Percentiles rank a stretch among this genome's conserved stretches.
Evolutionary conservation across 768 basidiomycete genomes (phyloP).

Genomic region (Flagelloscypha sp.): DNA sequence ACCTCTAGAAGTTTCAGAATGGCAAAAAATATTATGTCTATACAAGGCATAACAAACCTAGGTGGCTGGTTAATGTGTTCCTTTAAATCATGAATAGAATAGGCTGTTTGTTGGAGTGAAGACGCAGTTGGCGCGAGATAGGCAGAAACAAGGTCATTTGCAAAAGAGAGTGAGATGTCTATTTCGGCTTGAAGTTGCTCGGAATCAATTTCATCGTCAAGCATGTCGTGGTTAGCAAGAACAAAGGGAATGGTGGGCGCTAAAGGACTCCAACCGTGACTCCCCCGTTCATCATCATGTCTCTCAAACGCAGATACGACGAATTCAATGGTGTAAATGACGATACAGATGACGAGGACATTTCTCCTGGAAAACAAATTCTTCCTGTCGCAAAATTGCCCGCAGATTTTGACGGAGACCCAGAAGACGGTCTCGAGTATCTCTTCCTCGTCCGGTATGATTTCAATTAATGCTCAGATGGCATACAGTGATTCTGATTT

Average conservation of each 20-base stretch:
- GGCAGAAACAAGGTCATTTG: constrained; percentile 63
- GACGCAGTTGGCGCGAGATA: constrained; percentile 74
- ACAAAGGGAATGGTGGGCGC: constrained; percentile 1
- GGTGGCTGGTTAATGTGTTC: constrained; percentile 64
- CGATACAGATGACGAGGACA: constrained; percentile 54
- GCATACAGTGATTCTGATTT: constrained; percentile 2
- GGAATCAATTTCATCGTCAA: constrained; percentile 54
- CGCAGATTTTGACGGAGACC: constrained; percentile 53
- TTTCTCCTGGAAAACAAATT: constrained; percentile 57
- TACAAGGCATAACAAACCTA: constrained; percentile 39
- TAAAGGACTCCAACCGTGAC: constrained; percentile 8
- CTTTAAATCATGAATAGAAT: constrained; percentile 39
- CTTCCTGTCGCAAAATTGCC: constrained; percentile 79
- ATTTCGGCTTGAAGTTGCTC: constrained; percentile 77
- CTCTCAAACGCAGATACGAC: constrained; percentile 49
- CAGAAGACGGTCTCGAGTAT: constrained; percentile 70
- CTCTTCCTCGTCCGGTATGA: constrained; percentile 71
- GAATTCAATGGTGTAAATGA: no score
- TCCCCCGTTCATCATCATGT: constrained; percentile 16
- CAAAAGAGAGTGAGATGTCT: constrained; percentile 71
- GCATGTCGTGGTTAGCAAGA: constrained; percentile 14
- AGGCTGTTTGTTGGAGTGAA: constrained; percentile 29
- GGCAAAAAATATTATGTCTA: constrained; percentile 1
- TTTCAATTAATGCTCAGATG: constrained; percentile 1
- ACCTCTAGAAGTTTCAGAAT: constrained; percentile 27